Evolutionary conservation across 805 yeast genomes (phyloP), one percentile per base, ranked within the genome.

Genomic region (Sungouiozyma intestinalis): DNA sequence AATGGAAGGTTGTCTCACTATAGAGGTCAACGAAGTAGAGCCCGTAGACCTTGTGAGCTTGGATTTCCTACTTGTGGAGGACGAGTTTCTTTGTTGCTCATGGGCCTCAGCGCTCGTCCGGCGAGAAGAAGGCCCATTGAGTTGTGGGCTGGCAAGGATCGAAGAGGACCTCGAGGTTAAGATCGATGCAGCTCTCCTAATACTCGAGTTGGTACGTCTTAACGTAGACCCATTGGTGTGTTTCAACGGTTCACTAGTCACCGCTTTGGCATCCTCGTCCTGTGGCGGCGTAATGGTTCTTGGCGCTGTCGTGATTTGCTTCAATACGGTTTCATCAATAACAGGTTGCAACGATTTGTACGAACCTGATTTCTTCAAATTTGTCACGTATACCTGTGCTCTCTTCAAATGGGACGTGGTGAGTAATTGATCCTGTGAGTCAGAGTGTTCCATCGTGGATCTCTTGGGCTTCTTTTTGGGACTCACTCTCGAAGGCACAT

Each of bases 101-200:
- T 29, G 20, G 16, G 19, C 21, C 7, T 21, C 21, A 14, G 38
- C 20, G 14, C 24, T 41, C 31, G 15, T 33, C 15, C 11, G 16
- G 16, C 41, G 33, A 3, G n/a, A 20, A 11, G 29, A 20, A 21
- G 33, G 43, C 17, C 11, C 20, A 36, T 17, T 41, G 21, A 6
- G 40, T 18, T n/a, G 33, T 31, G 3, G 40, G 29, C 29, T 24
- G 9, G 29, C 29, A 24, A 24, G 29, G 11, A 24, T 43, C 9
- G 39, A 41, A 5, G 48, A 46, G 7, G 44, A 15, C 3, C 54
- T 43, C 2, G 57, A 42, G 9, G 55, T 57, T 24, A 61, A 49
- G 2, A 52, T 54, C 1, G 66, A 62, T 3, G 64, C 65, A 9
- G 66, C 66, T 43, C 66, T 52, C 45, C 58, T 60, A 16, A 62